phyloP scores from a whole-genome alignment of 768 basidiomycete species.

The Podaxis rugospora region DNA sequence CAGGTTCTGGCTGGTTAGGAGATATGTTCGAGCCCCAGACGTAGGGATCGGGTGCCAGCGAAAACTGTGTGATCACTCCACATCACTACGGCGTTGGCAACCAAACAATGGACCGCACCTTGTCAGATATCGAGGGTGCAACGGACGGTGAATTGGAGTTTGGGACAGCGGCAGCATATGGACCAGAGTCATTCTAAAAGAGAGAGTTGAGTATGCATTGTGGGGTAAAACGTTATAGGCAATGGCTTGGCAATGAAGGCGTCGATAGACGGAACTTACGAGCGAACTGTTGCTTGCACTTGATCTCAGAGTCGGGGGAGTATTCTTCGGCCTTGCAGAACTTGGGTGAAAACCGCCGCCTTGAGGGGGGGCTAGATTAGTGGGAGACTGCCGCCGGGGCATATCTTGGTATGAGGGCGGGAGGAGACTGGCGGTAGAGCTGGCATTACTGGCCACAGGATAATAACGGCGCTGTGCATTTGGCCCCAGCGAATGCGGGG shows the following conservation, averaged over 20 bases:
- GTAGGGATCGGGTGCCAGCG: constrained; percentile 67
- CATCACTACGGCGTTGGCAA: constrained; percentile 4
- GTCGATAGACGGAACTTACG: constrained; percentile 25
- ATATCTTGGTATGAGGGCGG: constrained; percentile 16
- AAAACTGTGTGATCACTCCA: constrained; percentile 43
- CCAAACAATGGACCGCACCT: constrained; percentile 29
- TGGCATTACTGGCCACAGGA: constrained; percentile 33
- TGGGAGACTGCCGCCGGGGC: constrained; percentile 8
- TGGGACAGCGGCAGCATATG: constrained; percentile 26
- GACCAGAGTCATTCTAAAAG: constrained; percentile 36
- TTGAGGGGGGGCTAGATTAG: neutral
- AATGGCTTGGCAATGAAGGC: neutral
- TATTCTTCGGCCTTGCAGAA: neutral
- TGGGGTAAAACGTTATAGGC: neutral
- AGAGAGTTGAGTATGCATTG: neutral
- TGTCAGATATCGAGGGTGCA: constrained; percentile 52
- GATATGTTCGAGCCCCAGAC: constrained; percentile 70
- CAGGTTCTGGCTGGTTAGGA: constrained; percentile 50
- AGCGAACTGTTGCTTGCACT: constrained; percentile 33
- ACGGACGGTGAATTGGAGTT: constrained; percentile 16
- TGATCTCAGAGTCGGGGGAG: neutral
- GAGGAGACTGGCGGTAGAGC: constrained; percentile 52
- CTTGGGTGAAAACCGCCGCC: neutral
- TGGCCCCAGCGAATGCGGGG: constrained; percentile 18
- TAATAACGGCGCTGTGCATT: constrained; percentile 40